These are phyloP conservation scores for Fusarium mundagurra DNA, from an alignment of 2,329 filamentous ascomycete genomes.

Conservation along the genomic window DNA sequence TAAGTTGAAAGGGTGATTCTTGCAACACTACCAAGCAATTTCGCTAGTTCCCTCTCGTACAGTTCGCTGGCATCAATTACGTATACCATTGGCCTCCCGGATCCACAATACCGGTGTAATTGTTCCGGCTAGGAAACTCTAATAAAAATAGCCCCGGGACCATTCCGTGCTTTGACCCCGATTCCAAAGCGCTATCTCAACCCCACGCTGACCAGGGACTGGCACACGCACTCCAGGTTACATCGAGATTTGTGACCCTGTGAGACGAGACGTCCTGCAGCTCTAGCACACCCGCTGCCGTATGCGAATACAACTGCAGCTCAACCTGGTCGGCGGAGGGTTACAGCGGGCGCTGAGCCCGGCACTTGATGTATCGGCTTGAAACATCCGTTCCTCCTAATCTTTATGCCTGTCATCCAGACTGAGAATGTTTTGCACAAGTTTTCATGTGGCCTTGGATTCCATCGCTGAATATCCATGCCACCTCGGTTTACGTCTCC, in stretches of 20 bases:
- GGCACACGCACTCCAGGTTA: background rate
- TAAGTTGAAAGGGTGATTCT: accelerated
- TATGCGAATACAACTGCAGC: background rate
- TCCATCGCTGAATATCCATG: no score
- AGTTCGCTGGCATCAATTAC: accelerated
- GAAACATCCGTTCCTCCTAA: accelerated
- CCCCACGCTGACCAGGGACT: background rate
- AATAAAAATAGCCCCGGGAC: accelerated
- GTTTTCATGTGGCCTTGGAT: background rate
- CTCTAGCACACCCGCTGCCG: background rate
- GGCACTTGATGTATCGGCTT: background rate
- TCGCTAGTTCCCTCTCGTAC: background rate
- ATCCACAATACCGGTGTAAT: accelerated
- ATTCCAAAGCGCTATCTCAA: background rate
- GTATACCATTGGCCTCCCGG: background rate
- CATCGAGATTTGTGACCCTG: background rate
- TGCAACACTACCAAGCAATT: background rate
- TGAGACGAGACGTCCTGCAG: background rate
- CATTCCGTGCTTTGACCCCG: no score
- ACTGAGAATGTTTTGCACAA: background rate
- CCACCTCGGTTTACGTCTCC: background rate
- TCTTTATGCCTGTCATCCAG: no score
- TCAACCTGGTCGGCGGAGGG: accelerated
- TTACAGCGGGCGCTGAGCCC: background rate
- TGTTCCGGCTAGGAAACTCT: background rate